Evolutionary conservation across 257 asterid genomes (phyloP), one percentile per base, ranked within the genome.

Genomic region (Euphrasia confusa): DNA sequence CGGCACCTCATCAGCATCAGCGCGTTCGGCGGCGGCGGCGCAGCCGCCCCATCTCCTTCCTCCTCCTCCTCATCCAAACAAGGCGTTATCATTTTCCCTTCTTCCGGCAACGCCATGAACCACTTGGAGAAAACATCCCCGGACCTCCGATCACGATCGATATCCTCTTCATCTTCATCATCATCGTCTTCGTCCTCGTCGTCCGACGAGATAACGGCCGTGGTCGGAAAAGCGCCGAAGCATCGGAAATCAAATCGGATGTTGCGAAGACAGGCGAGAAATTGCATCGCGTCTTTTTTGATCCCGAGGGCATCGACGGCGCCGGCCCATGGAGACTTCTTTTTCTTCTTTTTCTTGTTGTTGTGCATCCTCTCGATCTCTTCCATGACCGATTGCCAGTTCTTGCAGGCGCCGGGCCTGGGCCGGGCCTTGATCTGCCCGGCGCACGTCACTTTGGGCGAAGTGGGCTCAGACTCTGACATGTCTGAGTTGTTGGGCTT

Each of bases 381-480:
- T 15, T 86, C 90, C 94, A 89, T 89, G 5, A 86, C 95, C 2
- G 94, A 82, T 14, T 80, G 90, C 96, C 96, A 89, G 50, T 81
- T 79, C 79, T 82, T 82, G 83, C 95, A 83, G 0, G 91, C 66
- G 1, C 52, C 66, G 18, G 84, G 77, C 69, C 72, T 81, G 2
- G 85, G 77, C 77, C 79, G 69, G 7, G 76, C 84, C 64, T 86
- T 89, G 69, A 89, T 80, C 62, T 86, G 96, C 2, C 96, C 96
- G 3, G 89, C 95, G 60, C 96, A 89, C 0, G 94, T 89, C 30
- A 89, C 93, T 71, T 86, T 89, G 2, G 96, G 96, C 1, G 95
- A 86, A 0, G 95, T 78, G 13, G 96, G 96, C 69, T 89, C 95
- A 0, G 87, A 79, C 6, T 89, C 95, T 0, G 87, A 79, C 6